Conservation (phyloP, 169 alveolate genomes). For the Besnoitia besnoiti region DNA sequence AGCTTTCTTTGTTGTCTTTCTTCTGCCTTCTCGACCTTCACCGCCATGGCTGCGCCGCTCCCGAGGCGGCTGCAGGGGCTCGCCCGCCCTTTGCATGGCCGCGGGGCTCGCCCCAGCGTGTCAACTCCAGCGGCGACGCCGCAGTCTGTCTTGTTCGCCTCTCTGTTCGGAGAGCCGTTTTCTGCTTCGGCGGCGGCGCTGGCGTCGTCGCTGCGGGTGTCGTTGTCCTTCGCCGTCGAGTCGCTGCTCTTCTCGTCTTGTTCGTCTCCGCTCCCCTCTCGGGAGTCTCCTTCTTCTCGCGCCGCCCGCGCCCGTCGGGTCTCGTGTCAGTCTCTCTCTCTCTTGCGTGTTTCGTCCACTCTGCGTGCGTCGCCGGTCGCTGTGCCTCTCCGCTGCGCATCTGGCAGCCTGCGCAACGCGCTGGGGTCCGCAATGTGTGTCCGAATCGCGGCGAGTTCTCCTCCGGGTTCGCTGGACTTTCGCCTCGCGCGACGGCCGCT, state of each 20-base stretch:
- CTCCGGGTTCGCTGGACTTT: not conserved
- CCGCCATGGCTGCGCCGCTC: no score
- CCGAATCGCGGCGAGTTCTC: not conserved
- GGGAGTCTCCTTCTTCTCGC: not conserved
- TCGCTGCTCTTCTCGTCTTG: not conserved
- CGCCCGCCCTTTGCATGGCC: no score
- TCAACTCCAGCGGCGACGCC: no score
- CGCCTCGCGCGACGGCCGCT: not conserved
- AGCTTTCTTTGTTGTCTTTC: no score
- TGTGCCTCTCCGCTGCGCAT: not conserved
- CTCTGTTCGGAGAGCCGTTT: no score
- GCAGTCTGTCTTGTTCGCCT: no score
- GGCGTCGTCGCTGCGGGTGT: not conserved
- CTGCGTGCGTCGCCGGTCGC: not conserved
- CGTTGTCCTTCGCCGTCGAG: not conserved
- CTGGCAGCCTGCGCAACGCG: not conserved
- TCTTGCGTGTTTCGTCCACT: not conserved
- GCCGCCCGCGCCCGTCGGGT: not conserved
- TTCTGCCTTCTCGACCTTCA: no score
- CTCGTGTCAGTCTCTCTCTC: not conserved
- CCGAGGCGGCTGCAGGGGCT: no score
- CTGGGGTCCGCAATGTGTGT: not conserved
- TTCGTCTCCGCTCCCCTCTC: not conserved
- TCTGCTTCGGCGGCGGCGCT: no score
- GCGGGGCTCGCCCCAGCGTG: no score